These are phyloP conservation scores for Aspergillus costaricaensis DNA, from an alignment of 2,329 filamentous ascomycete species.

Conservation along the genomic window DNA sequence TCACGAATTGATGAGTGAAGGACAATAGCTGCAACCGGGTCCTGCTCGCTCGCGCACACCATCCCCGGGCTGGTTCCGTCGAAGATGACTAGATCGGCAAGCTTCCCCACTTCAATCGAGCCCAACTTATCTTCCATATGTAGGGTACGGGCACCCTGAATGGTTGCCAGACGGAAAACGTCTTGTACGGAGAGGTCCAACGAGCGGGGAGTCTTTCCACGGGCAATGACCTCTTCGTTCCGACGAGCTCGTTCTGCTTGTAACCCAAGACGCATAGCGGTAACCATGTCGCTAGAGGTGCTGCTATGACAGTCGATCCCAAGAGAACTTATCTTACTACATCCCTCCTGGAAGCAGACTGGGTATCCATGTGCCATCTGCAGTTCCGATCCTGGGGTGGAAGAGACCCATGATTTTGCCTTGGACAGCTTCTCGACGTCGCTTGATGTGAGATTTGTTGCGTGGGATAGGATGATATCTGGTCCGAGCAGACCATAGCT, in stretches of 20 bases:
- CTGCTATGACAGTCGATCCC: slow-evolving; percentile 38
- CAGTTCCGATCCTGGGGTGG: slow-evolving; percentile 33
- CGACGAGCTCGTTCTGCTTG: slow-evolving; percentile 25
- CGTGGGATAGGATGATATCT: slow-evolving; percentile 28
- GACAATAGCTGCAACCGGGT: slow-evolving; percentile 33
- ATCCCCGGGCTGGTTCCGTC: slow-evolving; percentile 28
- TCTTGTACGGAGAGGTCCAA: slow-evolving; percentile 26
- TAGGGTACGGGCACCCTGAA: slow-evolving; percentile 33
- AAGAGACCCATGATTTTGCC: slow-evolving; percentile 24
- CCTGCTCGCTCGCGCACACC: slow-evolving; percentile 28
- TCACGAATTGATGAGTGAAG: slow-evolving; percentile 26
- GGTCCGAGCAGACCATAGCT: slow-evolving; percentile 22
- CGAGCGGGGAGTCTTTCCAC: slow-evolving; percentile 11
- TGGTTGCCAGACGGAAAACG: slow-evolving; percentile 31
- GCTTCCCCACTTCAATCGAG: slow-evolving; percentile 30
- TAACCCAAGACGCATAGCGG: slow-evolving; percentile 30
- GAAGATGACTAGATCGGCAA: slow-evolving; percentile 34
- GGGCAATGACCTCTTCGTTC: slow-evolving; percentile 16
- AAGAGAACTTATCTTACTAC: slow-evolving; percentile 23
- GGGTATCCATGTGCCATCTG: slow-evolving; percentile 34
- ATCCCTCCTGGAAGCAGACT: slow-evolving; percentile 26
- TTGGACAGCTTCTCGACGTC: slow-evolving; percentile 25
- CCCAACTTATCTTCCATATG: slow-evolving; percentile 30
- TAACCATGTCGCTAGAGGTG: slow-evolving; percentile 29
- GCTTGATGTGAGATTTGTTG: slow-evolving; percentile 18